phyloP scores from a whole-genome alignment of 495 filamentous ascomycete species.

The Xylaria intraflava region DNA sequence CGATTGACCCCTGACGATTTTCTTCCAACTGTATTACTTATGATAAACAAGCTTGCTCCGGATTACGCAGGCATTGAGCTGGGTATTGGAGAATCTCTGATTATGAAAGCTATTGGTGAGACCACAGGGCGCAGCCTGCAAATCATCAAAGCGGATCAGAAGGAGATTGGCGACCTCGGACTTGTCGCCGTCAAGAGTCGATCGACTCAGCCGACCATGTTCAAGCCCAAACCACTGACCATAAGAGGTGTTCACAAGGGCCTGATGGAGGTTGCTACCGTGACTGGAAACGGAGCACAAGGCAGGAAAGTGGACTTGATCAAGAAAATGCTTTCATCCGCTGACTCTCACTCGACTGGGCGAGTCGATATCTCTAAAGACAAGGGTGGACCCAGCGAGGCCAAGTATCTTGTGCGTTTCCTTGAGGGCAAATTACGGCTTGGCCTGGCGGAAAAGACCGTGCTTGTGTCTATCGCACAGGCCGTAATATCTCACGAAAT shows the following conservation, averaged over 20 bases:
- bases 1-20: constrained; percentile 85
- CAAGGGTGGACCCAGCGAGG: constrained; percentile 89
- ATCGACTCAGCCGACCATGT: constrained; percentile 92
- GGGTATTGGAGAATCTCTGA: constrained; percentile 92
- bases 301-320: constrained; percentile 87
- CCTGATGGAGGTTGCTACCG: constrained; percentile 78
- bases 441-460: constrained; percentile 85
- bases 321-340: constrained; percentile 85
- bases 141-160: constrained; percentile 89
- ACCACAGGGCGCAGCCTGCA: constrained; percentile 79
- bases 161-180: constrained; percentile 91
- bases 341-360: constrained; percentile 62
- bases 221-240: constrained; percentile 88
- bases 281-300: constrained; percentile 81
- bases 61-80: constrained; percentile 95
- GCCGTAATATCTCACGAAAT: constrained; percentile 80
- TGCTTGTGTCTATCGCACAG: constrained; percentile 81
- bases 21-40: constrained; percentile 79
- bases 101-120: constrained; percentile 98
- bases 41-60: constrained; percentile 96
- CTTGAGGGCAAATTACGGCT: constrained; percentile 90
- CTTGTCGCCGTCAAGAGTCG: constrained; percentile 92
- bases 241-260: constrained; percentile 82
- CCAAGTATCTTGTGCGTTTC: constrained; percentile 88
- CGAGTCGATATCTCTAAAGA: constrained; percentile 87